Percentiles rank a stretch among this genome's conserved stretches.
Evolutionary conservation across 2,329 filamentous ascomycete species (phyloP).

Genomic region (Fusarium sp.): DNA sequence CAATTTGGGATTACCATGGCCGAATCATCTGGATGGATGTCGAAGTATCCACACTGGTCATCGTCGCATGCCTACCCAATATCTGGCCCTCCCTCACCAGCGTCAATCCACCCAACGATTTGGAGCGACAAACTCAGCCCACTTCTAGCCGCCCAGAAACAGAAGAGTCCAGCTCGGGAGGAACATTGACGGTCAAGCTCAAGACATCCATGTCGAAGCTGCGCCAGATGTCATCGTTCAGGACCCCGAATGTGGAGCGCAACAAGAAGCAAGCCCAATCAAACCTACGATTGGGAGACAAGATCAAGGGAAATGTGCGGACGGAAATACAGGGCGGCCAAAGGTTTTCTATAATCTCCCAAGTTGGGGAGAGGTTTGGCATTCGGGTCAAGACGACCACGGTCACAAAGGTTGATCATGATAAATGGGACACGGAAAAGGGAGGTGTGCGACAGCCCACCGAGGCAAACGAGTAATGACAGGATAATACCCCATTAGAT

Average conservation of each 20-base stretch:
- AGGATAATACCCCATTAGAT: background rate
- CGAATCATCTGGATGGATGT: conserved; percentile 61
- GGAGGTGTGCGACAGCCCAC: conserved; percentile 19
- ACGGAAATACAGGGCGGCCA: conserved; percentile 51
- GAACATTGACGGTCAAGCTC: conserved; percentile 6
- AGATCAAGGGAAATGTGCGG: conserved; percentile 49
- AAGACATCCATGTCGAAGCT: conserved; percentile 15
- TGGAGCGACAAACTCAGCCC: conserved; percentile 36
- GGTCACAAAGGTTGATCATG: conserved; percentile 29
- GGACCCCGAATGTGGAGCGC: conserved; percentile 26
- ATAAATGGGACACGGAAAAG: conserved; percentile 28
- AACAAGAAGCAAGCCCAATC: conserved; percentile 45
- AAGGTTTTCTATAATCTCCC: conserved; percentile 46
- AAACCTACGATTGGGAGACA: conserved; percentile 51
- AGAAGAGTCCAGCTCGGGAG: conserved; percentile 3
- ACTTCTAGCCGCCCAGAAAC: conserved; percentile 22
- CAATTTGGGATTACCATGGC: conserved; percentile 60
- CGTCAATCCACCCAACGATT: background rate
- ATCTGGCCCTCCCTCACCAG: conserved; percentile 49
- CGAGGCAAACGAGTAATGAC: conserved; percentile 29
- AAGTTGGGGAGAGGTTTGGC: conserved; percentile 38
- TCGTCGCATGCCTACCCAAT: conserved; percentile 59
- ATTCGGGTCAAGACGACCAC: conserved; percentile 47
- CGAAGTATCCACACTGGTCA: conserved; percentile 60
- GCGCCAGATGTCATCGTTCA: conserved; percentile 2